Percentiles rank a stretch among this genome's conserved stretches.
Evolutionary conservation across 73 alveolate genomes (phyloP).

Genomic region (Symbiodinium natans): DNA sequence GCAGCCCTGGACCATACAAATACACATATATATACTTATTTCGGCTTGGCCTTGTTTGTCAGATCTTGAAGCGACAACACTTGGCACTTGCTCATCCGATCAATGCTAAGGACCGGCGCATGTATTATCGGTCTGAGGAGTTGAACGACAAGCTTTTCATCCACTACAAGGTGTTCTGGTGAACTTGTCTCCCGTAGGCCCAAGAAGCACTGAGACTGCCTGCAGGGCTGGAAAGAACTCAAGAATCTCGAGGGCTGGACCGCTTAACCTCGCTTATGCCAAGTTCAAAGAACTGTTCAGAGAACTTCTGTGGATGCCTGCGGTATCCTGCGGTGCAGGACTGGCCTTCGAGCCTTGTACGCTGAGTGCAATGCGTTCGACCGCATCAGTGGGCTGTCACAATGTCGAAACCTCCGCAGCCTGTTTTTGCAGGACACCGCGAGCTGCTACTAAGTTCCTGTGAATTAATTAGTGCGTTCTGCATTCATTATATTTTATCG

Average conservation of each 20-base stretch:
- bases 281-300: too few species aligned
- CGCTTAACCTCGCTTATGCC: neutral
- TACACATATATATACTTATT: too few species aligned
- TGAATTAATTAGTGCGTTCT: too few species aligned
- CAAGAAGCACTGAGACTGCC: neutral
- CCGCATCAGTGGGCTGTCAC: slow-evolving; percentile 97
- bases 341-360: slow-evolving; percentile 70
- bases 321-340: slow-evolving; percentile 1
- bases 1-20: too few species aligned
- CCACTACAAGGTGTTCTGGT: slow-evolving; percentile 96
- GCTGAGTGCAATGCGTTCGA: slow-evolving; percentile 94
- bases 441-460: too few species aligned
- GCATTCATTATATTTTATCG: too few species aligned
- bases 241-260: slow-evolving; percentile 90
- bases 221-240: slow-evolving; percentile 92
- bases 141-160: slow-evolving; percentile 98
- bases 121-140: slow-evolving; percentile 97
- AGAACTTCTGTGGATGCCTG: too few species aligned
- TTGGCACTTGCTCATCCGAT: too few species aligned
- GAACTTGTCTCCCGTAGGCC: too few species aligned
- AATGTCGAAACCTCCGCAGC: slow-evolving; percentile 96
- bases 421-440: slow-evolving; percentile 97
- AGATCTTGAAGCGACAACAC: neutral
- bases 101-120: slow-evolving; percentile 89
- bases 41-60: too few species aligned